These are phyloP conservation scores for Tricholoma bakamatsutake DNA, from an alignment of 768 basidiomycete genomes.

Conservation along the genomic window DNA sequence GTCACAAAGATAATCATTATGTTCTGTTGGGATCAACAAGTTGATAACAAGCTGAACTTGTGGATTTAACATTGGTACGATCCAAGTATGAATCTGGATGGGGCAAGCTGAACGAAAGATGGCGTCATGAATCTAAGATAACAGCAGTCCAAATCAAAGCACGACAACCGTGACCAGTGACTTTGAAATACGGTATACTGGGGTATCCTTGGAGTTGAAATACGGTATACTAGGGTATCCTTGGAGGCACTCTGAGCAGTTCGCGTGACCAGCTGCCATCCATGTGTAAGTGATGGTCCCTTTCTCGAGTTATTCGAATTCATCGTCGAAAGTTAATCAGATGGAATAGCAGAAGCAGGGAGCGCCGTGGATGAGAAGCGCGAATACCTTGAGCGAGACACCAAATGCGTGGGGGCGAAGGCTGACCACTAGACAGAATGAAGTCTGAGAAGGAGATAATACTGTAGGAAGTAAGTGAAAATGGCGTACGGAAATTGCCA, in stretches of 20 bases:
- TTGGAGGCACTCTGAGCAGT: not conserved
- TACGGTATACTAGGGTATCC: no score
- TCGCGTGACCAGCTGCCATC: not conserved
- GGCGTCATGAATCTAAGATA: not conserved
- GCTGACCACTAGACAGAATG: not conserved
- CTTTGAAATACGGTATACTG: no score
- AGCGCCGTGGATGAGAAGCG: not conserved
- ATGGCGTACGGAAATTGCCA: slow-evolving; percentile 1
- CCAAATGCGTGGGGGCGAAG: not conserved
- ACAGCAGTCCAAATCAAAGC: not conserved
- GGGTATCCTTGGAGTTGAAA: no score
- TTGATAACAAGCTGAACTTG: not conserved
- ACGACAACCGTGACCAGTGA: not conserved
- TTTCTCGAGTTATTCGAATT: not conserved
- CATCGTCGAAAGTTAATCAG: not conserved
- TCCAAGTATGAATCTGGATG: not conserved
- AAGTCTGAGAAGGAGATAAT: not conserved
- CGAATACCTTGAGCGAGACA: not conserved
- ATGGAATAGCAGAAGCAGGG: not conserved
- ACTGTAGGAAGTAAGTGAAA: not conserved
- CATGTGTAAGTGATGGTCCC: not conserved
- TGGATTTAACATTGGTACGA: not conserved
- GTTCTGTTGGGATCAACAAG: not conserved
- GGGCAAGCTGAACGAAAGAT: not conserved
- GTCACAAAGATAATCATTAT: not conserved